These are phyloP conservation scores for Sporisorium reilianum DNA, from an alignment of 1,284 basidiomycete genomes.

Conservation along the genomic window DNA sequence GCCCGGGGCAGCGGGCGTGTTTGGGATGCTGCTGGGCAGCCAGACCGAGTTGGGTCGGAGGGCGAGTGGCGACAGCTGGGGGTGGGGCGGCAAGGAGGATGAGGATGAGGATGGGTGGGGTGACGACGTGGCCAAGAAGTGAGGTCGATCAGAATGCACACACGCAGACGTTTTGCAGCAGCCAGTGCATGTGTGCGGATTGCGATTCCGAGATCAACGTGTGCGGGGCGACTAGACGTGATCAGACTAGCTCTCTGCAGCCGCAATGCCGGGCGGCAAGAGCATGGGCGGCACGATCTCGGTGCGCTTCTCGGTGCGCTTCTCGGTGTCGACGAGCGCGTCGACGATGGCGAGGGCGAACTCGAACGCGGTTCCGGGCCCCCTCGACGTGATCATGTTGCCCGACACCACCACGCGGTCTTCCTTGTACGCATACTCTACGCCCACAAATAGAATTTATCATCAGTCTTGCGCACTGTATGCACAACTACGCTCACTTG, in stretches of 20 bases:
- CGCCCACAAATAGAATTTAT: neutral
- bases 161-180: neutral
- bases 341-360: conserved; percentile 82
- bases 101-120: conserved; percentile 9
- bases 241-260: conserved; percentile 6
- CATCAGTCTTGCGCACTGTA: too few species aligned
- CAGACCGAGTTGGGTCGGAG: conserved; percentile 1
- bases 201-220: too few species aligned
- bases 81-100: conserved; percentile 12
- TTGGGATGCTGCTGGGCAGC: conserved; percentile 24
- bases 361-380: conserved; percentile 83
- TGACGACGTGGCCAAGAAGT: neutral
- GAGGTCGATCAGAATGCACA: neutral
- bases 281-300: conserved; percentile 81
- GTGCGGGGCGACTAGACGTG: neutral
- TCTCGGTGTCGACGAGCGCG: conserved; percentile 76
- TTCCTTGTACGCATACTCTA: conserved; percentile 82
- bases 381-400: conserved; percentile 79
- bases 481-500: too few species aligned
- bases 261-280: conserved; percentile 17
- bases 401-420: conserved; percentile 80
- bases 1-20: conserved; percentile 26
- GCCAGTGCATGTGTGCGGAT: neutral
- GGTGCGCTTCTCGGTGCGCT: conserved; percentile 77
- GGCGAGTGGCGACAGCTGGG: conserved; percentile 25